Base-by-base conservation (phyloP, 2,329 filamentous ascomycete genomes). In the Aspergillus calidoustus region DNA sequence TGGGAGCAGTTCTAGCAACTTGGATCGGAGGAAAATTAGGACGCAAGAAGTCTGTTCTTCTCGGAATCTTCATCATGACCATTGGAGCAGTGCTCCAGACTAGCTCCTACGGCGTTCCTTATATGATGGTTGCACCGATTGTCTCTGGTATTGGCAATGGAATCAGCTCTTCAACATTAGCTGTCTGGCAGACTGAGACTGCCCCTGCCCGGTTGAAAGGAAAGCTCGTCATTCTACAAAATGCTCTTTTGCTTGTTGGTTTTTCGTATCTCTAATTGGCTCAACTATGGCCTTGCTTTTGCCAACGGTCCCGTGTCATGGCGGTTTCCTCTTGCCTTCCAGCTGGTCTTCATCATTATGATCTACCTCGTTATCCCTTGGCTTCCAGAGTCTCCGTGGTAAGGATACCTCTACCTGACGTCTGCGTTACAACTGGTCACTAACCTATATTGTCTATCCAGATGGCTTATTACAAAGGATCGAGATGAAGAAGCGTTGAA, bases 61-160 rank as follows among this genome's bases (percentile, higher is more conserved):
- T 81, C 17, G 81, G 80, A 0, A 77, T 76, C 25, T 64, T 73
- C 8, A 54, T 76, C 63, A 69, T 76, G 73, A 73, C 73, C 47
- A 72, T 82, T 57, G 82, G 82, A 4, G 81, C 81, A 7, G 76
- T 83, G 54, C 70, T 84, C 1, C 81, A 84, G 61, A 80, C 79
- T 53, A 74, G 79, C 4, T 74, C 81, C 0, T 84, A 76, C 59
- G 71, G 75, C 22, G 71, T 81, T 0, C 71, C 79, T 6, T 75
- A 81, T 55, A 83, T 84, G 80, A 81, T 84, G 54, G 77, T 81
- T 17, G 82, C 81, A n/a, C 74, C 81, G 22, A 78, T 84, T 22
- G 60, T 74, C 34, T 64, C 77, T 1, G 81, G 82, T 4, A 79
- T 84, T 22, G 82, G 82, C 1, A 84, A 57, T 28, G 82, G 82